phyloP scores from a whole-genome alignment of 331 rosid genomes.

The Pyrus hybrid region DNA sequence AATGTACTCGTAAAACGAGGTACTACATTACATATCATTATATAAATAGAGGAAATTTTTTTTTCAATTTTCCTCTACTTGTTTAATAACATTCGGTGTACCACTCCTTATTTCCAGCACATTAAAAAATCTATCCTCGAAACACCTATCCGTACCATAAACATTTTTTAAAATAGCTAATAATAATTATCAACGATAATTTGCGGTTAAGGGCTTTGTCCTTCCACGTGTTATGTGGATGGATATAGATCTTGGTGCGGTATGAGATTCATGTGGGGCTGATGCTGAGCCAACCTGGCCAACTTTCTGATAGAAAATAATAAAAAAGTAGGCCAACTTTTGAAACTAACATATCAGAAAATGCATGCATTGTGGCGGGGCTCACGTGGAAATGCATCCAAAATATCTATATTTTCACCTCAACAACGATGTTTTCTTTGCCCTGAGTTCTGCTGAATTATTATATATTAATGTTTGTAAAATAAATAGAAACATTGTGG shows the following conservation, averaged over 20 bases:
- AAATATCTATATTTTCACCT: background rate
- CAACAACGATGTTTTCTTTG: background rate
- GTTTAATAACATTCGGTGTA: too few relatives aligned
- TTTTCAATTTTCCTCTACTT: too few relatives aligned
- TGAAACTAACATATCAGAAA: background rate
- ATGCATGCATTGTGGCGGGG: background rate
- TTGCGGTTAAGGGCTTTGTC: background rate
- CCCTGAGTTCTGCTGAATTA: background rate
- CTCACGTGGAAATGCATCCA: background rate
- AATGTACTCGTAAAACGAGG: accelerated
- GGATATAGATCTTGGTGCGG: background rate
- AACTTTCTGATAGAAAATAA: background rate
- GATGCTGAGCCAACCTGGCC: background rate
- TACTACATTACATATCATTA: too few relatives aligned
- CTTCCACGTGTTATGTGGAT: background rate
- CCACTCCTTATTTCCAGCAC: too few relatives aligned
- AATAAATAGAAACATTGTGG: background rate
- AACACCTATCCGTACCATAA: too few relatives aligned
- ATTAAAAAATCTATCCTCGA: accelerated
- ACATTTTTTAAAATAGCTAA: background rate
- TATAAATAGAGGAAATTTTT: too few relatives aligned
- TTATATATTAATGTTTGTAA: too few relatives aligned
- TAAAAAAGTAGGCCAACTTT: background rate
- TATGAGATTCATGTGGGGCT: background rate
- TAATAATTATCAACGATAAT: background rate